phyloP scores from a whole-genome alignment of 331 rosid genomes.

The Telfairia occidentalis region DNA sequence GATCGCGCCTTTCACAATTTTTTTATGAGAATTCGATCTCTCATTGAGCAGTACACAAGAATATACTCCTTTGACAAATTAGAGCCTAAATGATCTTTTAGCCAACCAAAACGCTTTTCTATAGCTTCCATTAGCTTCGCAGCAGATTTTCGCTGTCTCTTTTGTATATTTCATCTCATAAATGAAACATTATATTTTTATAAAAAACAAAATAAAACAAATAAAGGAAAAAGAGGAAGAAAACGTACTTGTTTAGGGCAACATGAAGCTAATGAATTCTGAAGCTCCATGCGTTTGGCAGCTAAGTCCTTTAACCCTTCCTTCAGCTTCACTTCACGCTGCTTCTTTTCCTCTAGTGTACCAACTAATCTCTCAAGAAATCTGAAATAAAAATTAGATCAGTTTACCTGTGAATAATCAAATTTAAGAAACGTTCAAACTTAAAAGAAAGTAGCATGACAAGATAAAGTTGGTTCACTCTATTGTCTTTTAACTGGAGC shows the following conservation, averaged over 20 bases:
- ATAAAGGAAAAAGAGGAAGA: neutral
- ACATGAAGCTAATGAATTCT: conserved; percentile 68
- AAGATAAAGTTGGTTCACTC: neutral
- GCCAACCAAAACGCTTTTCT: neutral
- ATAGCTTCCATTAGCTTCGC: neutral
- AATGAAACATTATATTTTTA: neutral
- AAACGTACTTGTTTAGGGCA: conserved; percentile 79
- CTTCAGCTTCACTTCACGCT: conserved; percentile 74
- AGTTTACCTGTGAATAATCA: neutral
- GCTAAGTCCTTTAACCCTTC: conserved; percentile 78
- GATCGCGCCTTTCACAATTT: too few relatives aligned
- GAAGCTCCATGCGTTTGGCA: conserved; percentile 79
- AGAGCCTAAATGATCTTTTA: neutral
- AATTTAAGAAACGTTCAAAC: neutral
- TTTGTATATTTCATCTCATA: neutral
- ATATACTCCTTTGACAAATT: neutral
- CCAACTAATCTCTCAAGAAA: conserved; percentile 73
- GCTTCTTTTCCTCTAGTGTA: conserved; percentile 83
- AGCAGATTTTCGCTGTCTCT: neutral
- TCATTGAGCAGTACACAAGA: too few relatives aligned
- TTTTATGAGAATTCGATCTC: too few relatives aligned
- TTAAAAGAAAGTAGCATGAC: neutral
- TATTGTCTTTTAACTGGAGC: neutral
- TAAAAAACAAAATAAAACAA: neutral
- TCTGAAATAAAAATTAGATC: conserved; percentile 40